Evolutionary conservation across 495 filamentous ascomycete species (phyloP).

Genomic region (Neurospora sp.): DNA sequence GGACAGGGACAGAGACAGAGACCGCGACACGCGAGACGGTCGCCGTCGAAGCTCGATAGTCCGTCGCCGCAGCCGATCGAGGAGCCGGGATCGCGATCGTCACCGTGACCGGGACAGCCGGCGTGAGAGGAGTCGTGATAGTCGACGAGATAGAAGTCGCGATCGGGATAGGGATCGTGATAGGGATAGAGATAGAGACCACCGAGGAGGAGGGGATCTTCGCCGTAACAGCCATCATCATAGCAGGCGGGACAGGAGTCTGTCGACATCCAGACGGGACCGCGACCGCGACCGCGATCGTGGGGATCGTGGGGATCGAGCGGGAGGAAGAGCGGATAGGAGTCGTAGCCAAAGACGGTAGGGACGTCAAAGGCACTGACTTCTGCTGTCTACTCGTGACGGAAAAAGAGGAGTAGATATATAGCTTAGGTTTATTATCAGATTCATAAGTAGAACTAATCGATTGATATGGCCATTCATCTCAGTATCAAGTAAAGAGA

Average conservation of each 20-base stretch:
- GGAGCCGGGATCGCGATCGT: slow-evolving; percentile 5
- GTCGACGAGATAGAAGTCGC: slow-evolving; percentile 7
- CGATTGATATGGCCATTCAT: neutral
- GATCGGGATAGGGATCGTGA: slow-evolving; percentile 15
- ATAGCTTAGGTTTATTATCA: neutral
- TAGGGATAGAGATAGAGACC: slow-evolving; percentile 1
- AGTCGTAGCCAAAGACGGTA: slow-evolving; percentile 14
- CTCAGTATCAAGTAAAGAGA: neutral
- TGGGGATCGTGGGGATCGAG: slow-evolving; percentile 7
- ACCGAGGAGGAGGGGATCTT: neutral
- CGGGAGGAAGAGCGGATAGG: slow-evolving; percentile 7
- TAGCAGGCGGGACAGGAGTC: neutral
- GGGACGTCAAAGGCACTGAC: neutral
- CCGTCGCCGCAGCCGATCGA: slow-evolving; percentile 3
- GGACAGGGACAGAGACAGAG: slow-evolving; percentile 30
- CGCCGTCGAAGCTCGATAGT: slow-evolving; percentile 6
- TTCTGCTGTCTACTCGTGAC: neutral
- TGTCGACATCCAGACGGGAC: slow-evolving; percentile 5
- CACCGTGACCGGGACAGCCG: slow-evolving; percentile 4
- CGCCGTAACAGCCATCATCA: neutral
- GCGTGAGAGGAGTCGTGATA: slow-evolving; percentile 9
- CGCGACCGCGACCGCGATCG: slow-evolving; percentile 10
- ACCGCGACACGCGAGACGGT: slow-evolving; percentile 13
- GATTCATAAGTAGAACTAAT: neutral
- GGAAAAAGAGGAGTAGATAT: neutral